Base-by-base conservation (phyloP, 2,329 filamentous ascomycete species). In the Berkeleyomyces basicola region DNA sequence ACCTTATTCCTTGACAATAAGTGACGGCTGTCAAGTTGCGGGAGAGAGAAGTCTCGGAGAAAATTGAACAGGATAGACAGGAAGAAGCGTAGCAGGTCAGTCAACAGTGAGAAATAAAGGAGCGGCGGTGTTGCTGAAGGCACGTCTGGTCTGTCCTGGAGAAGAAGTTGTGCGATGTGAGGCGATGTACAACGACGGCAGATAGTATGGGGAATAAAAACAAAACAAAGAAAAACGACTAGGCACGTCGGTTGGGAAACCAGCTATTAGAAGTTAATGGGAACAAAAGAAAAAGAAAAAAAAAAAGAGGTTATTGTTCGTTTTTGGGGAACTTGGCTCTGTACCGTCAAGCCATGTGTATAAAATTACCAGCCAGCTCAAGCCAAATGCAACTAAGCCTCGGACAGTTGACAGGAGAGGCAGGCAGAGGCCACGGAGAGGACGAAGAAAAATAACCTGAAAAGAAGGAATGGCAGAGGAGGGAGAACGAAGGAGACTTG, bases 81-180 rank as follows among this genome's bases (percentile, higher is more conserved):
- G 16, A n/a, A 55, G 23, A 51, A 36, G 39, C 51, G 51, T 55
- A 31, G 33, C 51, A 16, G 40, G 40, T 44, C 63, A 63, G 47
- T 55, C 62, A 63, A 63, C 62, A 63, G 62, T 60, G 42, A 61
- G 55, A 60, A 36, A 39, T 31, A 63, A 63, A 63, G 58, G 62
- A 63, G 62, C 43, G 62, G 55, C 58, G 47, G 42, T 60, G 62
- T 63, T 63, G 62, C 47, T 63, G 62, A 59, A 59, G 40, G 42
- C 58, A 40, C 36, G 44, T 47, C 58, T 33, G 23, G 33, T 47
- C 10, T 46, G 58, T 7, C 58, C 23, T 23, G 23, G 43, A 46
- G 11, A 16, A 44, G 23, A 31, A 16, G 14, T 46, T 23, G 4
- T 55, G 33, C 16, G 36, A 39, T 59, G 40, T 36, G 10, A 31